A percentile compares a stretch with the other conserved stretches of the same genome.
These are phyloP conservation scores for Ceratocystiopsis minuta DNA, from an alignment of 2,329 filamentous ascomycete species.

Conservation along the genomic window DNA sequence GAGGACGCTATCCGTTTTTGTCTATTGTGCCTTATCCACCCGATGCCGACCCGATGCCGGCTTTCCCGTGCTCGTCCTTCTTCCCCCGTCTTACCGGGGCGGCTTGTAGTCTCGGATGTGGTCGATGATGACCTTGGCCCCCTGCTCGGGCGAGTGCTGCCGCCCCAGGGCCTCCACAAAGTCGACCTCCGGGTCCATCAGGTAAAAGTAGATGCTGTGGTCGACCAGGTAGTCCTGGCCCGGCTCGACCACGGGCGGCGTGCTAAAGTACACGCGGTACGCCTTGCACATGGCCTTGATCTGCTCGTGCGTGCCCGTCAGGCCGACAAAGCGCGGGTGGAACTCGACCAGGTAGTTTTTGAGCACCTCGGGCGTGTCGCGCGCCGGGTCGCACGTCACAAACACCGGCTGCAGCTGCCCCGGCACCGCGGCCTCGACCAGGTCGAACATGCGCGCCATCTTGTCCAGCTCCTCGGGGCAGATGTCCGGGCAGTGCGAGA, in stretches of 20 bases:
- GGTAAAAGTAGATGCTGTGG: conserved; percentile 98
- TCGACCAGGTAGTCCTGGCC: conserved; percentile 96
- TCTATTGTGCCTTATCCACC: too few relatives aligned
- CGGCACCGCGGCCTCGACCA: conserved; percentile 34
- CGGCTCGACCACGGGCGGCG: conserved; percentile 69
- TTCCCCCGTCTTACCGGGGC: background rate
- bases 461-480: conserved; percentile 98
- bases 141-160: conserved; percentile 81
- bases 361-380: conserved; percentile 72
- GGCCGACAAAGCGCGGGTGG: conserved; percentile 65
- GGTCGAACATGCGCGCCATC: conserved; percentile 90
- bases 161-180: conserved; percentile 94
- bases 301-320: conserved; percentile 87
- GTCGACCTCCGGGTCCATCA: conserved; percentile 97
- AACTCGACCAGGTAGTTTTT: conserved; percentile 82
- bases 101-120: conserved; percentile 53
- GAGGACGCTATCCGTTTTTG: too few relatives aligned
- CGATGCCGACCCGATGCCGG: too few relatives aligned
- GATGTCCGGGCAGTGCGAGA: conserved; percentile 95
- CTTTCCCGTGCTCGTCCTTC: too few relatives aligned
- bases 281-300: conserved; percentile 89
- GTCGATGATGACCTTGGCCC: conserved; percentile 63
- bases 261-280: conserved; percentile 95
- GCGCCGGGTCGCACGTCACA: conserved; percentile 85
- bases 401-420: conserved; percentile 58